Evolutionary conservation across 805 yeast genomes (phyloP).

Genomic region (Saccharomycopsis capsularis): DNA sequence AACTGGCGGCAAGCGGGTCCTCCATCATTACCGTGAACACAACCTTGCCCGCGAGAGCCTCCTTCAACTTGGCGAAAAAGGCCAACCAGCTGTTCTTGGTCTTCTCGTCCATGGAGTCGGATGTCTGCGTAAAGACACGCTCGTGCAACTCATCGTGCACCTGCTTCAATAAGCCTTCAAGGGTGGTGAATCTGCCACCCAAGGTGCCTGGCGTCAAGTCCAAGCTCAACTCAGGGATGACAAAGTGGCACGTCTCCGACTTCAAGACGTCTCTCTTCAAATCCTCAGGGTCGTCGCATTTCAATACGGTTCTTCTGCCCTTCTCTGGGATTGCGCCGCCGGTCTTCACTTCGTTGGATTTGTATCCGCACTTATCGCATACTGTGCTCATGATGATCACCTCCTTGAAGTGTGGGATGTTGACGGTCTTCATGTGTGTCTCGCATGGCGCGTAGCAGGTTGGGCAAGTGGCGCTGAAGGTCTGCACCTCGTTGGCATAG

Average conservation of each 20-base stretch:
- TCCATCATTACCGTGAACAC: conserved; percentile 83
- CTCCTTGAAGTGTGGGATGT: conserved; percentile 96
- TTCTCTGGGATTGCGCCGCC: conserved; percentile 92
- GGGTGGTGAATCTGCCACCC: conserved; percentile 96
- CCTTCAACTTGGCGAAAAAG: conserved; percentile 67
- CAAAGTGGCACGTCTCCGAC: conserved; percentile 85
- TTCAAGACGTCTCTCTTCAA: conserved; percentile 89
- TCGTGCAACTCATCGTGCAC: conserved; percentile 83
- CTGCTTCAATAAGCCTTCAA: conserved; percentile 87
- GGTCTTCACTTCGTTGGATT: conserved; percentile 95
- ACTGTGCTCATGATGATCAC: conserved; percentile 94
- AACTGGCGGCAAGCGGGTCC: conserved; percentile 93
- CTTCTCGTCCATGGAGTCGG: conserved; percentile 83
- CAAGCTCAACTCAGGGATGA: conserved; percentile 78
- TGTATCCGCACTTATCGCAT: conserved; percentile 90
- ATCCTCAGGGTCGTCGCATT: conserved; percentile 80
- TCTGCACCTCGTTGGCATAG: conserved; percentile 83
- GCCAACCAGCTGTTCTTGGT: conserved; percentile 76
- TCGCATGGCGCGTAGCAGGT: conserved; percentile 76
- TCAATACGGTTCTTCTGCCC: conserved; percentile 68
- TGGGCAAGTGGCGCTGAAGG: conserved; percentile 88
- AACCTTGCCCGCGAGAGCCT: conserved; percentile 74
- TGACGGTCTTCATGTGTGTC: conserved; percentile 94
- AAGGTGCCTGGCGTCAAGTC: conserved; percentile 94
- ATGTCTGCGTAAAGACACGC: conserved; percentile 76